Evolutionary conservation across 1,284 basidiomycete genomes (phyloP), one percentile per base, ranked within the genome.

Genomic region (Ganoderma leucocontextum): DNA sequence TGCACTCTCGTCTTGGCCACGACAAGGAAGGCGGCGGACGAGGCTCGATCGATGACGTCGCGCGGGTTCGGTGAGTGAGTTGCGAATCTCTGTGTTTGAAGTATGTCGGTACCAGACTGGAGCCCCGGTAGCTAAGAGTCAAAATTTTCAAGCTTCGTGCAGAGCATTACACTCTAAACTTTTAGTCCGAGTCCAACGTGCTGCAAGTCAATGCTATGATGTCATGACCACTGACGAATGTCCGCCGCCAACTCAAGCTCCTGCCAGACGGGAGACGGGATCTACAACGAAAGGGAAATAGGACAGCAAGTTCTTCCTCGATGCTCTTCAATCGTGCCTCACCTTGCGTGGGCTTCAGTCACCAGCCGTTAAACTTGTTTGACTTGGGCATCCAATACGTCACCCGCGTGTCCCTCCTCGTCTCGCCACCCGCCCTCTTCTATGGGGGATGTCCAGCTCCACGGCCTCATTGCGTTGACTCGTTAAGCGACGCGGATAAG

Each of bases 41-140:
- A n/a, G 42, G 17, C 52, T 55, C 12, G 52, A 55, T 6, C 25
- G 17, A 55, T 55, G 52, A 55, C 52, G 52, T 55, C 29, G 52
- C 15, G 29, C 29, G 7, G 10, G 6, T 33, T 29, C 52, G 13
- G 12, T 29, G 52, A 55, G 22, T 55, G 52, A 4, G 6, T 25
- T 33, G 52, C 29, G 52, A 33, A 22, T 47, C 47, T 52, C 22
- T 25, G 47, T 52, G 47, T 22, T 52, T 52, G 47, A 52, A 52
- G 47, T 12, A 25, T 52, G 47, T 52, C 47, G 47, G 47, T 22
- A 52, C 22, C 47, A 52, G 47, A 52, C 47, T 25, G 10, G 12
- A 22, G 47, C 22, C 13, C 25, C 47, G 47, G 47, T 25, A 52
- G 47, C 22, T 29, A 13, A 25, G 12, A 25, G 47, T 25, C 25